Evolutionary conservation across 139 green algal genomes (phyloP), one percentile per base, ranked within the genome.

Genomic region (Choricystis sp.): DNA sequence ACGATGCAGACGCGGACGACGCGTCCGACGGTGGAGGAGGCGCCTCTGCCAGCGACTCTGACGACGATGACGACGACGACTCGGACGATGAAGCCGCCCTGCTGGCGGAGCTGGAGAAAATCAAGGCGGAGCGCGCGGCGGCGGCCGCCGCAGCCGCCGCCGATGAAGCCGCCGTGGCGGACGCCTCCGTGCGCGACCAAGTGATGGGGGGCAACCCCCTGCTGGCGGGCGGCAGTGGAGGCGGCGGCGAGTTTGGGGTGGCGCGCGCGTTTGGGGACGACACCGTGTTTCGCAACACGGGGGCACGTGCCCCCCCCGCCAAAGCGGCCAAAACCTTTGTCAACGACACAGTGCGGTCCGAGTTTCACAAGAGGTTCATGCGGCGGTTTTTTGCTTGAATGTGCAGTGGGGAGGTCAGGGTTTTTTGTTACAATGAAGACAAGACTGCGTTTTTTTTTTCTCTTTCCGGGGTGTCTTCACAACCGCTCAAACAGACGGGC

Each of bases 291-390:
- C 84, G 85, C 40, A 87, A 91, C 75, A 89, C 97, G 74, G 75
- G 90, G 20, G 76, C 85, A 20, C 83, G 80, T 2, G 90, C 97
- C 77, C 81, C 84, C 55, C 97, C 98, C 74, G 68, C 71, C 27
- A 70, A 87, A 59, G 40, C 40, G 9, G 40, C 40, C 40, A 91
- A 94, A 65, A 16, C 9, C 9, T 98, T 98, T 69, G 91, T 99
- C 72, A 98, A 98, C 69, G 93, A 99, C 77, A 99, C 94, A 30
- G 93, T 98, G n/a, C 76, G 94, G 28, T 91, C 74, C 61, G 94
- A 99, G 64, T 99, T 99, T 69, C 94, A 99, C 80, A 74, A 77
- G 49, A 72, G 82, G 31, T 98, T 98, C 76, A 60, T 98, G 60
- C 77, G 88, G n/a, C 78, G 88, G 19, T 98, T n/a, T n/a, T n/a